These are phyloP conservation scores for Acacia acuminata DNA, from an alignment of 306 rosid species.

Conservation along the genomic window DNA sequence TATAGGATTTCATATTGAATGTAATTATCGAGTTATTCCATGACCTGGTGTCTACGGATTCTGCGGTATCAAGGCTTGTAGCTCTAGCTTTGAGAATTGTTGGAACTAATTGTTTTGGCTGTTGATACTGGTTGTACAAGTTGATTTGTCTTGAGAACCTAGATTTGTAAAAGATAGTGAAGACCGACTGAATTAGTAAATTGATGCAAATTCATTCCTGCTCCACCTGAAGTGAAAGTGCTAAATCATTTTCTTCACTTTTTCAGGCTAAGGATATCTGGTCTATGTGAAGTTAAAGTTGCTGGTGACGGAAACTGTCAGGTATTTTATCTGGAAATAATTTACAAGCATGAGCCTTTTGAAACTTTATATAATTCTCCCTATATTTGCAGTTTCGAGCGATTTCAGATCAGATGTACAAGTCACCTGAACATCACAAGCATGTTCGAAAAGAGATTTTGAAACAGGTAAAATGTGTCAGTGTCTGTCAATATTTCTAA, in stretches of 20 bases:
- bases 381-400: conserved; percentile 74
- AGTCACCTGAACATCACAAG: conserved; percentile 84
- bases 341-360: conserved; percentile 7
- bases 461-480: conserved; percentile 52
- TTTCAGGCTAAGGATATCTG: conserved; percentile 65
- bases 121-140: not conserved
- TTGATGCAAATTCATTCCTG: not conserved
- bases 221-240: not conserved
- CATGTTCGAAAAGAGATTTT: conserved; percentile 77
- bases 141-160: conserved; percentile 13
- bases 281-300: conserved; percentile 83
- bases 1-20: not conserved
- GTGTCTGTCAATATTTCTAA: conserved; percentile 1
- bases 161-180: conserved; percentile 3
- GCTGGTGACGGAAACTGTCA: conserved; percentile 97
- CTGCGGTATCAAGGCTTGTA: not conserved
- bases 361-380: conserved; percentile 26
- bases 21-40: not conserved
- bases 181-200: conserved; percentile 1
- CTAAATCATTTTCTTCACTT: conserved; percentile 18
- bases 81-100: not conserved
- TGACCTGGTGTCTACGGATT: not conserved
- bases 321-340: conserved; percentile 46
- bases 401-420: conserved; percentile 78
- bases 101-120: not conserved